These are phyloP conservation scores for Adenanthera pavonina DNA, from an alignment of 306 rosid genomes.

Conservation along the genomic window DNA sequence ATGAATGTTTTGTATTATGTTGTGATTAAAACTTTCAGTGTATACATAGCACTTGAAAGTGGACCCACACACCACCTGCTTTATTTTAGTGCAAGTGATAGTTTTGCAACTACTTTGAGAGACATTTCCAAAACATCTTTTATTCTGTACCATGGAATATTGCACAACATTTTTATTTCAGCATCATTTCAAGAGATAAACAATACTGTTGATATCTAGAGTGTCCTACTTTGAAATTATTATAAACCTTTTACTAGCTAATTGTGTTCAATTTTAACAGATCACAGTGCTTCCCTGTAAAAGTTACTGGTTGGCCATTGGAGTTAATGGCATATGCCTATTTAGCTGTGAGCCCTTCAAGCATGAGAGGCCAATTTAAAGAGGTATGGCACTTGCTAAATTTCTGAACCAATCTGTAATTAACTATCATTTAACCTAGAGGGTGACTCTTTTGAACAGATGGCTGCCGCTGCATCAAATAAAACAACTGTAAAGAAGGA, in stretches of 20 bases:
- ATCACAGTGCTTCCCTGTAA: constrained; percentile 86
- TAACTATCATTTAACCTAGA: constrained; percentile 29
- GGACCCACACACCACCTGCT: not conserved
- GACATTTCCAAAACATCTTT: constrained; percentile 1
- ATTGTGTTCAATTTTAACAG: constrained; percentile 48
- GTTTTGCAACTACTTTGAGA: not conserved
- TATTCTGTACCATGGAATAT: constrained; percentile 11
- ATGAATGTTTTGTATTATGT: constrained; percentile 15
- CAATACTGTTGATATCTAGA: not conserved
- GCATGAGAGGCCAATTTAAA: constrained; percentile 74
- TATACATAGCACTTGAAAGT: not conserved
- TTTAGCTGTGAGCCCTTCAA: constrained; percentile 85
- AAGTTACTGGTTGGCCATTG: constrained; percentile 90
- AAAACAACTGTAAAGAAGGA: constrained; percentile 67
- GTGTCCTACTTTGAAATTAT: constrained; percentile 16
- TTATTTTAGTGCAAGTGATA: not conserved
- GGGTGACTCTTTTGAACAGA: constrained; percentile 53
- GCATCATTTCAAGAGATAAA: not conserved
- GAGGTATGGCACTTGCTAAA: constrained; percentile 61
- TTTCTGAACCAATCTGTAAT: constrained; percentile 9
- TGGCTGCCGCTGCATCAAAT: constrained; percentile 90
- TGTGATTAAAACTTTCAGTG: constrained; percentile 12
- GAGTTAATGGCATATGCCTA: constrained; percentile 95
- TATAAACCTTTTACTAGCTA: constrained; percentile 24
- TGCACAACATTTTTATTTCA: not conserved